Evolutionary conservation across 108 stramenopile genomes (phyloP).

Genomic region (Stephanodiscus minutulus): DNA sequence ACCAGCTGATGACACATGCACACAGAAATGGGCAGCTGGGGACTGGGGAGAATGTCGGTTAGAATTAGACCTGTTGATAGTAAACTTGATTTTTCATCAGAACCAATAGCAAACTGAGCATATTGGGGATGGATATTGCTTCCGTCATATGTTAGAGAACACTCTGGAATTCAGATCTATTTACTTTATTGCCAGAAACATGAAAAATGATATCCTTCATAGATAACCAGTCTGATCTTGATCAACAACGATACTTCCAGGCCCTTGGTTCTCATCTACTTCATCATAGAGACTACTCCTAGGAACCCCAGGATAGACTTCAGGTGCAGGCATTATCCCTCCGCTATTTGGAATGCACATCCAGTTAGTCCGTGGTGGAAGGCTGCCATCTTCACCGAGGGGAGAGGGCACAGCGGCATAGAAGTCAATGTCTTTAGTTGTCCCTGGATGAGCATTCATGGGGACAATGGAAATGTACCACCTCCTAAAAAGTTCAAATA

Average conservation of each 20-base stretch:
- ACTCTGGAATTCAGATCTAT: not conserved
- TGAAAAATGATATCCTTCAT: not conserved
- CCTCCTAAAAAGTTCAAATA: slow-evolving; percentile 31
- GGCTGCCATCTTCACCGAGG: not conserved
- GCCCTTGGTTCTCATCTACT: slow-evolving; percentile 1
- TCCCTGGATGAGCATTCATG: slow-evolving; percentile 64
- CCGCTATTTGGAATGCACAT: slow-evolving; percentile 2
- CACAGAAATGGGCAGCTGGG: too few relatives aligned
- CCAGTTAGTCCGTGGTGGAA: slow-evolving; percentile 1
- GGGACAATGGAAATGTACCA: slow-evolving; percentile 95
- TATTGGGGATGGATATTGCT: too few relatives aligned
- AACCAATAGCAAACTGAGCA: too few relatives aligned
- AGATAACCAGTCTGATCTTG: slow-evolving; percentile 10
- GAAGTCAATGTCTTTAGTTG: slow-evolving; percentile 84
- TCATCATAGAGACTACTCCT: slow-evolving; percentile 1
- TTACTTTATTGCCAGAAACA: not conserved
- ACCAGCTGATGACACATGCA: too few relatives aligned
- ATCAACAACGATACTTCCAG: slow-evolving; percentile 12
- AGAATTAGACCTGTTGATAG: too few relatives aligned
- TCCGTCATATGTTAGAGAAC: not conserved
- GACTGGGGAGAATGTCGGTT: too few relatives aligned
- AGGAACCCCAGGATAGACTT: slow-evolving; percentile 2
- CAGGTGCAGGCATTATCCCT: slow-evolving; percentile 1
- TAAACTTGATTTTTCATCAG: too few relatives aligned
- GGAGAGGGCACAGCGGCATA: slow-evolving; percentile 55